Conservation (phyloP, 1,284 basidiomycete genomes). For the Vanrija sp. region DNA sequence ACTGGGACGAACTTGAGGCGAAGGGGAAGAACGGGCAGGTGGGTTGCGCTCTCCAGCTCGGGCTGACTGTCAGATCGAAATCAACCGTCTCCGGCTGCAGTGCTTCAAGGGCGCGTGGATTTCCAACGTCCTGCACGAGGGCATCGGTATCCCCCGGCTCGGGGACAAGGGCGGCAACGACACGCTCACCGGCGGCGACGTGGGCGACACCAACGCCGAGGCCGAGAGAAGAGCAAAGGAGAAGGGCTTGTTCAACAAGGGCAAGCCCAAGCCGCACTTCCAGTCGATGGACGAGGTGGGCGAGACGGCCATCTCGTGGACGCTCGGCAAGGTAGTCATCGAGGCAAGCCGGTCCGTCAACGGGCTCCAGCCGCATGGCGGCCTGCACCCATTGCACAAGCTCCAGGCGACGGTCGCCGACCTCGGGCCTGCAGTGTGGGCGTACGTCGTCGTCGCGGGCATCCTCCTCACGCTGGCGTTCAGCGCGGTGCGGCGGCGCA, state of each 20-base stretch:
- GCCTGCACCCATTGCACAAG: constrained; percentile 1
- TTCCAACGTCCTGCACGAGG: constrained; percentile 91
- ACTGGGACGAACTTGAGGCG: constrained; percentile 71
- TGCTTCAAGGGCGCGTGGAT: constrained; percentile 99
- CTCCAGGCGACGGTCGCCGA: neutral
- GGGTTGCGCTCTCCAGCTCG: constrained; percentile 19
- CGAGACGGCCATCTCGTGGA: constrained; percentile 94
- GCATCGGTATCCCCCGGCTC: constrained; percentile 89
- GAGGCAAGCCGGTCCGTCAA: constrained; percentile 74
- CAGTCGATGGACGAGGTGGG: constrained; percentile 89
- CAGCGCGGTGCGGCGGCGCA: constrained; percentile 2
- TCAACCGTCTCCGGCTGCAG: constrained; percentile 86
- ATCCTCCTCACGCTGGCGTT: constrained; percentile 17
- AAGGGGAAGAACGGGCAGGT: constrained; percentile 62
- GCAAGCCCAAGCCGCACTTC: constrained; percentile 58
- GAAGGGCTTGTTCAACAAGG: constrained; percentile 61
- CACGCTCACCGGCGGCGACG: constrained; percentile 53
- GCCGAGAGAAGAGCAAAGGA: constrained; percentile 67
- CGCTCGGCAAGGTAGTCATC: constrained; percentile 94
- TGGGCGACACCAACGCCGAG: constrained; percentile 55
- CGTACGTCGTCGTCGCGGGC: constrained; percentile 29
- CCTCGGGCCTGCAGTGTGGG: constrained; percentile 22
- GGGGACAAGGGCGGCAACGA: constrained; percentile 70
- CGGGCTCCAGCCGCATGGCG: constrained; percentile 16
- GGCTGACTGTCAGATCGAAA: constrained; percentile 57